A percentile compares a stretch with the other conserved stretches of the same genome.
phyloP scores from a whole-genome alignment of 768 basidiomycete species.

The Collybiopsis confluens region DNA sequence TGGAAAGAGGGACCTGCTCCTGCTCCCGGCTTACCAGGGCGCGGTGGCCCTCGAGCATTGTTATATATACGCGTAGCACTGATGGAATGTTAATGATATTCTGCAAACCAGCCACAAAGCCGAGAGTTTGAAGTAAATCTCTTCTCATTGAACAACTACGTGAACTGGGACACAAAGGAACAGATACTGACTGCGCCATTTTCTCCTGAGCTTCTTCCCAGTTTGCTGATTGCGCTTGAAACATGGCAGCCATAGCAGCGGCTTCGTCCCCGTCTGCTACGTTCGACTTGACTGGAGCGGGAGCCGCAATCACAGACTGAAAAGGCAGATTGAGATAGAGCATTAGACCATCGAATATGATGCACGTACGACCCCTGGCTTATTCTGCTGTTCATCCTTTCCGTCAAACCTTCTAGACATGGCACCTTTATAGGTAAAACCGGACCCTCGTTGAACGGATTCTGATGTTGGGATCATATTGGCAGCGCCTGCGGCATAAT shows the following conservation, averaged over 20 bases:
- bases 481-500: slow-evolving; percentile 31
- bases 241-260: slow-evolving; percentile 97
- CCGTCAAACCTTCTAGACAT: slow-evolving; percentile 91
- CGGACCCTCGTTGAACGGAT: slow-evolving; percentile 34
- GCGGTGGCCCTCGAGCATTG: slow-evolving; percentile 59
- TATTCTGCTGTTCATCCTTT: slow-evolving; percentile 54
- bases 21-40: slow-evolving; percentile 55
- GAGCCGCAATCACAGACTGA: slow-evolving; percentile 7
- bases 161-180: slow-evolving; percentile 26
- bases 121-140: slow-evolving; percentile 23
- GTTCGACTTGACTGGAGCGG: slow-evolving; percentile 33
- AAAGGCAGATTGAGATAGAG: slow-evolving; percentile 1
- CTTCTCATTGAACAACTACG: slow-evolving; percentile 73
- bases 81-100: slow-evolving; percentile 43
- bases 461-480: slow-evolving; percentile 50
- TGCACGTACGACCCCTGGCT: slow-evolving; percentile 23
- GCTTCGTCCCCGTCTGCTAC: slow-evolving; percentile 77
- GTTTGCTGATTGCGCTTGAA: slow-evolving; percentile 87
- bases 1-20: slow-evolving; percentile 39
- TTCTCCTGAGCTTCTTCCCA: slow-evolving; percentile 99
- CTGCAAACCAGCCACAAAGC: not conserved
- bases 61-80: slow-evolving; percentile 69
- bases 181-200: slow-evolving; percentile 91
- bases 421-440: slow-evolving; percentile 64
- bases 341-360: slow-evolving; percentile 19